Conservation (phyloP, 164 flowering plant species). For the Umbellularia californica region DNA sequence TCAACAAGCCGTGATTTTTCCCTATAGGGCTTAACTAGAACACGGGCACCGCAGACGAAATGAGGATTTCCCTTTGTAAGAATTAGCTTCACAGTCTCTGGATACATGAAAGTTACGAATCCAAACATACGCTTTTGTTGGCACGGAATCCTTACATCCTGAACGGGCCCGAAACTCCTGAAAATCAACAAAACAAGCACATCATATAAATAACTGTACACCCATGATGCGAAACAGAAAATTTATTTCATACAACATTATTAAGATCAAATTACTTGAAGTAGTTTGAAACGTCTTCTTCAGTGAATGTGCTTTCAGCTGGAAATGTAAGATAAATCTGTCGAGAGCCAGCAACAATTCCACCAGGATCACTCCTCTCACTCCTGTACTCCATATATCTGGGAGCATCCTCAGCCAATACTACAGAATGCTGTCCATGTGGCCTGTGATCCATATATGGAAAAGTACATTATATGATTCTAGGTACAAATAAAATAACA, state of each 20-base stretch:
- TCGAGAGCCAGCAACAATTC: slow-evolving; percentile 60
- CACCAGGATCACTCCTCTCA: slow-evolving; percentile 69
- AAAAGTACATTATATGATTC: slow-evolving; percentile 2
- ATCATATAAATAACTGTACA: background rate
- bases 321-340: slow-evolving; percentile 94
- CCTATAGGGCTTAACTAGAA: slow-evolving; percentile 94
- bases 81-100: slow-evolving; percentile 69
- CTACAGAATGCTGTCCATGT: slow-evolving; percentile 86
- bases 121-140: slow-evolving; percentile 95
- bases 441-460: slow-evolving; percentile 48
- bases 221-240: background rate
- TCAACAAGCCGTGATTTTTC: slow-evolving; percentile 71
- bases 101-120: slow-evolving; percentile 69
- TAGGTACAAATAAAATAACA: background rate
- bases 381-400: slow-evolving; percentile 47
- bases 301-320: slow-evolving; percentile 84
- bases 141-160: slow-evolving; percentile 96
- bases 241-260: background rate
- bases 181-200: slow-evolving; percentile 1
- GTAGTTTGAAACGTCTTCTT: slow-evolving; percentile 81
- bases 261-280: slow-evolving; percentile 44
- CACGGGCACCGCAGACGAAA: slow-evolving; percentile 85
- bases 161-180: slow-evolving; percentile 79
- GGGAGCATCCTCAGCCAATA: slow-evolving; percentile 75
- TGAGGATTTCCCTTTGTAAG: slow-evolving; percentile 80